Conservation (phyloP, 2,329 filamentous ascomycete species). For the Arthrobotrys musiformis region DNA sequence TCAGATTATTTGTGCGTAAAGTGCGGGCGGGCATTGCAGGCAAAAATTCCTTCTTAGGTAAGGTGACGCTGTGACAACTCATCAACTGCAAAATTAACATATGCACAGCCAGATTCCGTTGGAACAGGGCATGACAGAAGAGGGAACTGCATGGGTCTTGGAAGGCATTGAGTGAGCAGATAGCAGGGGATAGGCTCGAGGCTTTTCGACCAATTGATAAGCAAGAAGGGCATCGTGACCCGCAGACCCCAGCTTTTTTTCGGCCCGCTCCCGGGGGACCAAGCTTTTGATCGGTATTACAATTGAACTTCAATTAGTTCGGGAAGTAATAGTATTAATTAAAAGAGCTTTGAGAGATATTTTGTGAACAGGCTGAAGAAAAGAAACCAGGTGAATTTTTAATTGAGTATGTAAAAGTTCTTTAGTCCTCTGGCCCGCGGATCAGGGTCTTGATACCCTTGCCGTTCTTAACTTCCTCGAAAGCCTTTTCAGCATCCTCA, state of each 20-base stretch:
- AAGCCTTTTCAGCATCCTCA: conserved; percentile 83
- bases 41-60: conserved; percentile 52
- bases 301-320: conserved; percentile 12
- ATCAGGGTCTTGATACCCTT: conserved; percentile 79
- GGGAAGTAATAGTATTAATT: conserved; percentile 19
- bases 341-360: background rate
- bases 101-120: conserved; percentile 43
- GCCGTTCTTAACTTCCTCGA: conserved; percentile 84
- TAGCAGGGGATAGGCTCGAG: conserved; percentile 32
- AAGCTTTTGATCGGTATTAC: conserved; percentile 30
- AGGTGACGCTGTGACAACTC: conserved; percentile 56
- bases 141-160: conserved; percentile 44
- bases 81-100: conserved; percentile 55
- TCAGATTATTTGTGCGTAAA: conserved; percentile 52
- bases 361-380: background rate
- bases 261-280: conserved; percentile 51
- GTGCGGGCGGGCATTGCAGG: conserved; percentile 48
- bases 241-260: conserved; percentile 50
- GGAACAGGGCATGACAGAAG: conserved; percentile 43
- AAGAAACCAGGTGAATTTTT: background rate
- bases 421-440: conserved; percentile 70
- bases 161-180: conserved; percentile 35
- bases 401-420: background rate
- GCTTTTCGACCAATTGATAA: conserved; percentile 39
- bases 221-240: conserved; percentile 35